phyloP scores from a whole-genome alignment of 106 monocot species.

The Iris macrosiphon region DNA sequence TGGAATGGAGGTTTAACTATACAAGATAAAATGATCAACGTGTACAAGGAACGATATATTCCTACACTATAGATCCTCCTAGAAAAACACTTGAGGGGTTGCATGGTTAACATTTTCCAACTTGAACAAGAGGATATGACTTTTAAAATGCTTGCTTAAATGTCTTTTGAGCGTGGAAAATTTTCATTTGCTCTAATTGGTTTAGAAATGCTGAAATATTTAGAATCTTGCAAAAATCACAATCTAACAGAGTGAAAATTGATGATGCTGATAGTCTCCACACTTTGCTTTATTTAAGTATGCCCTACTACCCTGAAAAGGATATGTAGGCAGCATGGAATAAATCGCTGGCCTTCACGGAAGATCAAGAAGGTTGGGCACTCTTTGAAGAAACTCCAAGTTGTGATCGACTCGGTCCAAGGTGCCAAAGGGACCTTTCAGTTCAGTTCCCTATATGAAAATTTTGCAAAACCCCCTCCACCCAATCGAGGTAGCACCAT shows the following conservation, averaged over 20 bases:
- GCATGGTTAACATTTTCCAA: no score
- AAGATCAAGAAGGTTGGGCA: constrained; percentile 82
- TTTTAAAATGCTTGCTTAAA: neutral
- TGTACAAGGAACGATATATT: no score
- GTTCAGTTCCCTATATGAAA: constrained; percentile 48
- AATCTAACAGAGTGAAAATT: neutral
- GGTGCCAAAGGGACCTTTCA: constrained; percentile 52
- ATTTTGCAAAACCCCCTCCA: constrained; percentile 29
- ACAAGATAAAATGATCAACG: no score
- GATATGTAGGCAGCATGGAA: constrained; percentile 82
- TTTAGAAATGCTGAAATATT: neutral
- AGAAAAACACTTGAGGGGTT: no score
- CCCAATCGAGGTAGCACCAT: neutral
- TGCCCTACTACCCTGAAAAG: constrained; percentile 86
- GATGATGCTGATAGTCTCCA: neutral
- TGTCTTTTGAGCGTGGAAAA: neutral
- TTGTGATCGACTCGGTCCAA: constrained; percentile 70
- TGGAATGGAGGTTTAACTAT: no score
- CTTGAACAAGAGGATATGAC: no score
- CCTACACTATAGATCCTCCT: no score
- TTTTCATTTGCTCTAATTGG: neutral
- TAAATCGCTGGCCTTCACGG: constrained; percentile 74
- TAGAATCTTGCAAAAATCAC: neutral
- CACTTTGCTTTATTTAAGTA: constrained; percentile 11
- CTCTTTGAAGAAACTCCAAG: constrained; percentile 69